Conservation (phyloP, 768 basidiomycete genomes). For the Agaricus bisporus region DNA sequence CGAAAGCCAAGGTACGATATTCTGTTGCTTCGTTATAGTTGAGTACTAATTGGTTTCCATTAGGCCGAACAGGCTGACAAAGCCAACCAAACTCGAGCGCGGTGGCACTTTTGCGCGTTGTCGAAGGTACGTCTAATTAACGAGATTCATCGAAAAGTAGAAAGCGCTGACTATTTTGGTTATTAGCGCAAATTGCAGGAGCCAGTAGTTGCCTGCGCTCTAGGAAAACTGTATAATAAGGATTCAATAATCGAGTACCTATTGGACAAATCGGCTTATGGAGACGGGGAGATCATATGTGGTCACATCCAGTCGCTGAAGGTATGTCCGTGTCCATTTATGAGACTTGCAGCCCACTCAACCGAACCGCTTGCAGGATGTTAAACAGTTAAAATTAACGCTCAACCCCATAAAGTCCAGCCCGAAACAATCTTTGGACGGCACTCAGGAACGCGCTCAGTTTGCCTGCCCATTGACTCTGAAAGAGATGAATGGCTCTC, state of each 20-base stretch:
- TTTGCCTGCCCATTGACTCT: conserved; percentile 91
- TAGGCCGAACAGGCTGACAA: conserved; percentile 86
- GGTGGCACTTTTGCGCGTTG: conserved; percentile 91
- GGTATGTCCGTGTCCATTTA: conserved; percentile 39
- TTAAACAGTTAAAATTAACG: conserved; percentile 79
- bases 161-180: background rate
- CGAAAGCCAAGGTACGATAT: conserved; percentile 55
- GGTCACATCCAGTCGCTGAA: conserved; percentile 88
- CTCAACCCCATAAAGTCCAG: conserved; percentile 47
- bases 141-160: background rate
- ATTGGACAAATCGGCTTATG: conserved; percentile 75
- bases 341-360: background rate
- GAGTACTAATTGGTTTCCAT: background rate
- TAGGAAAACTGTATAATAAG: conserved; percentile 96
- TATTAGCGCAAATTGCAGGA: conserved; percentile 73
- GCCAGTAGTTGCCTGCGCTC: conserved; percentile 85
- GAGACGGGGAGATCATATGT: conserved; percentile 89
- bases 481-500: conserved; percentile 90
- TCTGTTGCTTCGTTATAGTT: background rate
- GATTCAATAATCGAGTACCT: conserved; percentile 90
- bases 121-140: conserved; percentile 64
- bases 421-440: conserved; percentile 29
- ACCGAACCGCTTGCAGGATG: conserved; percentile 48
- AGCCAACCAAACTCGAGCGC: conserved; percentile 80
- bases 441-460: conserved; percentile 41